Conservation (phyloP, 1,284 basidiomycete species). For the Xanthoconium separans region DNA sequence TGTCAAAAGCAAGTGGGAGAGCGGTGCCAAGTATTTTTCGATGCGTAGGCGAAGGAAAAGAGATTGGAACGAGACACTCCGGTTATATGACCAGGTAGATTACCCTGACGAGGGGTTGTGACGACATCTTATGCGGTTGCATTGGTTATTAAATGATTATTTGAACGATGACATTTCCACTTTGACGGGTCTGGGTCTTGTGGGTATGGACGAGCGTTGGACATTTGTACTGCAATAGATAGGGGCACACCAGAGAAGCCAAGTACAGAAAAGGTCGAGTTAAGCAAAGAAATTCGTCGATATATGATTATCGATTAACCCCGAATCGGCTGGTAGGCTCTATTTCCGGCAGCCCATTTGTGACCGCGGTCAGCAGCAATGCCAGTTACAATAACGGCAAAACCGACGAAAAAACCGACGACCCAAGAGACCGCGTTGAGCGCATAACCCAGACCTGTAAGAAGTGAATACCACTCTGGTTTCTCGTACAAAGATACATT, state of each 20-base stretch:
- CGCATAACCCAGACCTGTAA: constrained; percentile 55
- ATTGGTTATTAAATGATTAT: not conserved
- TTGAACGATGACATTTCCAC: not conserved
- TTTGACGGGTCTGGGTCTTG: too few species aligned
- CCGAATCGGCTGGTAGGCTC: constrained; percentile 58
- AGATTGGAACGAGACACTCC: constrained; percentile 84
- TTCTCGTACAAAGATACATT: constrained; percentile 20
- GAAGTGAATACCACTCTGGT: constrained; percentile 4
- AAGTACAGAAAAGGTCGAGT: not conserved
- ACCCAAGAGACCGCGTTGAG: constrained; percentile 64
- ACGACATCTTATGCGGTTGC: constrained; percentile 1
- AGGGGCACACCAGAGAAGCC: not conserved
- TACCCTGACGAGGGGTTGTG: constrained; percentile 27
- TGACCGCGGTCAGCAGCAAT: constrained; percentile 65
- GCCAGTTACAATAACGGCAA: constrained; percentile 61
- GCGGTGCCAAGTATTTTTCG: constrained; percentile 73
- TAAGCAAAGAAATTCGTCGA: not conserved
- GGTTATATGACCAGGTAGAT: constrained; percentile 71
- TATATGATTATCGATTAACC: constrained; percentile 27
- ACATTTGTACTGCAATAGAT: not conserved
- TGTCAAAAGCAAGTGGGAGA: constrained; percentile 63
- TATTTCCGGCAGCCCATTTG: constrained; percentile 73
- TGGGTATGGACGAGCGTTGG: constrained; percentile 11
- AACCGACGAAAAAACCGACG: constrained; percentile 47
- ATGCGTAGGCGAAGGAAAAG: constrained; percentile 74